These are phyloP conservation scores for Mycena haematopus DNA, from an alignment of 768 basidiomycete species.

Conservation along the genomic window DNA sequence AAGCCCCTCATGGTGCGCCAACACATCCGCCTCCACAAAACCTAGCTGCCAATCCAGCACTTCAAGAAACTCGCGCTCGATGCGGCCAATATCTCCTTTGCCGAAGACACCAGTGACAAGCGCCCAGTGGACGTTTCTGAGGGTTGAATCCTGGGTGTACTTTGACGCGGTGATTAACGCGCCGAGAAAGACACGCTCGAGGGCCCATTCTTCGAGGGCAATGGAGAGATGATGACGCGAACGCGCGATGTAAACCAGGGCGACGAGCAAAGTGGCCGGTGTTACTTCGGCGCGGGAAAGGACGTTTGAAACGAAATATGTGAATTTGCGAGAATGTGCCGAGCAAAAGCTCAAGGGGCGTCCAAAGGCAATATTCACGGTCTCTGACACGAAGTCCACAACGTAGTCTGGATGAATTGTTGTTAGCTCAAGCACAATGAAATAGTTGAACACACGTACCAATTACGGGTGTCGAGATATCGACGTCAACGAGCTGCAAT, in stretches of 20 bases:
- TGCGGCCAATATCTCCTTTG: constrained; percentile 13
- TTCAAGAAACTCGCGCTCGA: constrained; percentile 22
- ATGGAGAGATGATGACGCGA: constrained; percentile 13
- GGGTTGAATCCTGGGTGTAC: constrained; percentile 14
- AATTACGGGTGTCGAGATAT: neutral
- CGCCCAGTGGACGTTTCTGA: constrained; percentile 17
- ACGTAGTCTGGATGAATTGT: constrained; percentile 5
- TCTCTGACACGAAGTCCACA: constrained; percentile 8
- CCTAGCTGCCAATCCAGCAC: constrained; percentile 22
- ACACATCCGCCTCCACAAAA: constrained; percentile 3
- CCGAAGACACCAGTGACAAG: constrained; percentile 9
- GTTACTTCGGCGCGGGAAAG: constrained; percentile 15
- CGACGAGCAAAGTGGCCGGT: constrained; percentile 5
- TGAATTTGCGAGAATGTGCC: neutral
- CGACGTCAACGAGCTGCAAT: constrained; percentile 6
- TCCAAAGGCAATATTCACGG: constrained; percentile 10
- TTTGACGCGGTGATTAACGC: constrained; percentile 17
- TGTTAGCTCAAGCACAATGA: neutral
- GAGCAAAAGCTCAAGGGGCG: neutral
- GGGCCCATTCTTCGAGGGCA: constrained; percentile 14
- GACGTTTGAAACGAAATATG: constrained; percentile 7
- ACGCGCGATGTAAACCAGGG: constrained; percentile 17
- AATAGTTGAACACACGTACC: neutral
- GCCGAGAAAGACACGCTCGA: constrained; percentile 20
- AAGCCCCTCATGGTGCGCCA: constrained; percentile 14